phyloP scores from a whole-genome alignment of 352 stramenopile species.

The Elongisporangium prolatum region DNA sequence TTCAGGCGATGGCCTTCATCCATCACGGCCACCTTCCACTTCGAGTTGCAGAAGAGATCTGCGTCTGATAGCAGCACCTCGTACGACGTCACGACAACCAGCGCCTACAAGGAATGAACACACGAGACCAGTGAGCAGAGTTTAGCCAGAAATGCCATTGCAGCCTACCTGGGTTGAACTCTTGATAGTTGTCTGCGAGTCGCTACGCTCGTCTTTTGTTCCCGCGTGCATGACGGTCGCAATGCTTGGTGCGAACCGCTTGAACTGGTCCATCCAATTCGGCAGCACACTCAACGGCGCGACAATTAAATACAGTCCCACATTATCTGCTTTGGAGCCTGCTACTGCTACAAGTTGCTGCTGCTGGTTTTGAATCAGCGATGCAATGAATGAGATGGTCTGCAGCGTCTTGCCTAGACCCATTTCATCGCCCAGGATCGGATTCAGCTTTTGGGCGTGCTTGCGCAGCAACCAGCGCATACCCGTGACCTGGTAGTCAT shows the following conservation, averaged over 20 bases:
- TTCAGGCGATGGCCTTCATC: slow-evolving; percentile 90
- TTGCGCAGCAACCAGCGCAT: slow-evolving; percentile 63
- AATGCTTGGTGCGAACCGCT: slow-evolving; percentile 56
- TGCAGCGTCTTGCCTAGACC: slow-evolving; percentile 82
- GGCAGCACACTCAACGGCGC: slow-evolving; percentile 75
- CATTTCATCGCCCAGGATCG: slow-evolving; percentile 83
- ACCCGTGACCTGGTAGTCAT: slow-evolving; percentile 68
- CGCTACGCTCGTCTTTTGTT: slow-evolving; percentile 38
- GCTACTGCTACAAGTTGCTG: background rate
- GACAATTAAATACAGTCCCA: slow-evolving; percentile 43
- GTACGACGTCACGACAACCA: slow-evolving; percentile 76
- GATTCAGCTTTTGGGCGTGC: slow-evolving; percentile 55
- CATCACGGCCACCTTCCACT: slow-evolving; percentile 67
- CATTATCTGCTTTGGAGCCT: background rate
- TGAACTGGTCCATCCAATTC: slow-evolving; percentile 83
- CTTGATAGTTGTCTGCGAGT: slow-evolving; percentile 16
- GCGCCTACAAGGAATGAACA: slow-evolving; percentile 7
- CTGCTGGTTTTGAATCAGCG: slow-evolving; percentile 23
- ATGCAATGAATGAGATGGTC: slow-evolving; percentile 62
- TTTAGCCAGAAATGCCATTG: no score
- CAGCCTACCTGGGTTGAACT: slow-evolving; percentile 1
- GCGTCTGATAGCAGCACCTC: slow-evolving; percentile 63
- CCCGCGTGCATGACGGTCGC: slow-evolving; percentile 50
- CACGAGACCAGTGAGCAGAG: no score
- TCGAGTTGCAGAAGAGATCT: slow-evolving; percentile 39